phyloP scores from a whole-genome alignment of 2,329 filamentous ascomycete species.

The Teratosphaeriaceae sp. region DNA sequence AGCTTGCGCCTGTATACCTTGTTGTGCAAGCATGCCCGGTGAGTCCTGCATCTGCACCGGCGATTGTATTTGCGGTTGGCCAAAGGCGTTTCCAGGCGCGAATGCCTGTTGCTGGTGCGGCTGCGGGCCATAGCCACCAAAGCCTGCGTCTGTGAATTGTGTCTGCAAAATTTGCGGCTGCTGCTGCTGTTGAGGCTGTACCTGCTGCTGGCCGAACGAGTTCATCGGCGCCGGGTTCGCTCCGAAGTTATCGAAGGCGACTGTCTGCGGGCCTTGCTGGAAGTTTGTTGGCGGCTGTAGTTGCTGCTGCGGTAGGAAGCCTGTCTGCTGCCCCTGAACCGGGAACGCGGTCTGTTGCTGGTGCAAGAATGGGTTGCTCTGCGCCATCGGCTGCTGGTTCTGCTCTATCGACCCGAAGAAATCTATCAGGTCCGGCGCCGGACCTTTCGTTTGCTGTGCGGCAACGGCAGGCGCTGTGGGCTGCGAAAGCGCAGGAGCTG shows the following conservation, averaged over 20 bases:
- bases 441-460: constrained; percentile 45
- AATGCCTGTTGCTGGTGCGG: constrained; percentile 45
- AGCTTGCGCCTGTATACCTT: constrained; percentile 46
- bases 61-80: constrained; percentile 29
- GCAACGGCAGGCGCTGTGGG: constrained; percentile 17
- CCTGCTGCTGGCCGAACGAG: constrained; percentile 32
- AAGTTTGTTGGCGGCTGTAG: constrained; percentile 16
- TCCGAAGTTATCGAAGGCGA: constrained; percentile 21
- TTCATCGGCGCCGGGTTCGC: constrained; percentile 22
- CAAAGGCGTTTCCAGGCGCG: constrained; percentile 22
- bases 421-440: constrained; percentile 76
- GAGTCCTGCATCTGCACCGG: constrained; percentile 31
- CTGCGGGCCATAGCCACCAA: constrained; percentile 71
- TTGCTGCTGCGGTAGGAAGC: constrained; percentile 22
- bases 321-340: constrained; percentile 17
- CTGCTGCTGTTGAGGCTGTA: constrained; percentile 22
- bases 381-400: constrained; percentile 61
- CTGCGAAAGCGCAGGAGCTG: constrained; percentile 25
- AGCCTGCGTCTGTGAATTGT: constrained; percentile 68
- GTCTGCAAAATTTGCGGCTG: constrained; percentile 44
- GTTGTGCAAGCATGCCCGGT: constrained; percentile 26
- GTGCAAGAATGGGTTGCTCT: constrained; percentile 23
- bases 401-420: constrained; percentile 93
- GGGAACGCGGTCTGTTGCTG: constrained; percentile 22
- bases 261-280: constrained; percentile 14